Evolutionary conservation across 2,329 filamentous ascomycete genomes (phyloP), one percentile per base, ranked within the genome.

Genomic region (Chaetomiaceae sp.): DNA sequence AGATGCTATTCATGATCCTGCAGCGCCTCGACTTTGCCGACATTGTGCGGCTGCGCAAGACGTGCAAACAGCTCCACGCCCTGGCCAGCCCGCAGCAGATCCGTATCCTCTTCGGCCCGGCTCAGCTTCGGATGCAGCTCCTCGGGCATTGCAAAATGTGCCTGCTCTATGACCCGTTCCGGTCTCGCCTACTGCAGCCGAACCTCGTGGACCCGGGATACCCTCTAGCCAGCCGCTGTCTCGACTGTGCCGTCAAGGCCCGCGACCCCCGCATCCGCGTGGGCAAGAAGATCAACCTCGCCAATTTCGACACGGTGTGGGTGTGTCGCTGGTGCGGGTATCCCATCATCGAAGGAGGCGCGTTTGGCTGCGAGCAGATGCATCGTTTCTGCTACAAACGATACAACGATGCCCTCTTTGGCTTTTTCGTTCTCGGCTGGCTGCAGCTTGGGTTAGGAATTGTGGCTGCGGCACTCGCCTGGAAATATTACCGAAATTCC

Each of bases 251-350:
- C 8, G 62, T 70, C 13, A 61, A 61, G 14, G 55, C 59, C 4
- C 60, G 65, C 11, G 71, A 73, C 6, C 67, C 71, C 7, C 61
- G 63, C 16, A 65, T 75, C 11, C 60, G 61, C 20, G 65, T 73
- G 4, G 73, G 73, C 5, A 59, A 61, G n/a, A 65, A 62, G 58
- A 66, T 73, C n/a, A 59, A 59, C 0, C 64, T 76, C 37, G 72
- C 65, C 5, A 71, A 70, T 38, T 60, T 61, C 16, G 57, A 61
- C 9, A 60, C 56, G 4, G 66, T 68, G 25, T 74, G 67, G 64
- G 64, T 73, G 10, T 77, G 74, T 40, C 68, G 73, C 6, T 76
- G 72, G 67, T 76, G 74, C 60, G 73, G 74, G 0, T 68, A 63
- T 53, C 73, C 73, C 7, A 64, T 74, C 29, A 58, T 61, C 5